These are phyloP conservation scores for Pichia inconspicua DNA, from an alignment of 1,139 yeast species.

Conservation along the genomic window DNA sequence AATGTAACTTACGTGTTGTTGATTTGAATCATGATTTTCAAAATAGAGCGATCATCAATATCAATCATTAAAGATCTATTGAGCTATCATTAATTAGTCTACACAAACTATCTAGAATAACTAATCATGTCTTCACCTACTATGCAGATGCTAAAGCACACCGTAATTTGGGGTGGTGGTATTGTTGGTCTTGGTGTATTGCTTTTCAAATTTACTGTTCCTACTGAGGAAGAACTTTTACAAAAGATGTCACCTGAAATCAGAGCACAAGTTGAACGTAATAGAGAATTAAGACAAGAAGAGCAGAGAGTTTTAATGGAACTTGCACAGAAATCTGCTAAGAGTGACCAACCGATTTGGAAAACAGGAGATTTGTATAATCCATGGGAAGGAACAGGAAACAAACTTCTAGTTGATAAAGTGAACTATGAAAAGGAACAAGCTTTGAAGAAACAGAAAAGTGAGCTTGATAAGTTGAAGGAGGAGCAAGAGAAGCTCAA, in stretches of 20 bases:
- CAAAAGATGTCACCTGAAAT: slow-evolving; percentile 75
- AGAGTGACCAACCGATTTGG: slow-evolving; percentile 73
- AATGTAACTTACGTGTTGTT: background rate
- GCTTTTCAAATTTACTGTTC: slow-evolving; percentile 63
- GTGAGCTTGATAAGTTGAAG: slow-evolving; percentile 40
- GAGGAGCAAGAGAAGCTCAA: slow-evolving; percentile 26
- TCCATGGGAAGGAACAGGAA: slow-evolving; percentile 47
- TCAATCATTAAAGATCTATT: background rate
- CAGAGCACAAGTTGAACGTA: slow-evolving; percentile 64
- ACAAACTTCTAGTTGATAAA: slow-evolving; percentile 36
- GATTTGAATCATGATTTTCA: background rate
- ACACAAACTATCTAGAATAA: too few relatives aligned
- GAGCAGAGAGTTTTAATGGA: slow-evolving; percentile 64
- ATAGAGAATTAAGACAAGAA: slow-evolving; percentile 51
- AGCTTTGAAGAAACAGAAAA: slow-evolving; percentile 39
- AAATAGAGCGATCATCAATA: background rate
- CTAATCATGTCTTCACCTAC: slow-evolving; percentile 9
- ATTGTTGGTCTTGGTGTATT: slow-evolving; percentile 64
- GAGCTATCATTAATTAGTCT: too few relatives aligned
- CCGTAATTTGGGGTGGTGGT: slow-evolving; percentile 40
- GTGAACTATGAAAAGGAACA: slow-evolving; percentile 42
- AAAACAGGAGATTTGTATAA: slow-evolving; percentile 61
- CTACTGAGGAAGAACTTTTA: slow-evolving; percentile 74
- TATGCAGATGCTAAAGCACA: slow-evolving; percentile 20
- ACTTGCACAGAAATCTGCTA: slow-evolving; percentile 53